Evolutionary conservation across 2,329 filamentous ascomycete species (phyloP), one percentile per base, ranked within the genome.

Genomic region (Dactylellina parvicollis): DNA sequence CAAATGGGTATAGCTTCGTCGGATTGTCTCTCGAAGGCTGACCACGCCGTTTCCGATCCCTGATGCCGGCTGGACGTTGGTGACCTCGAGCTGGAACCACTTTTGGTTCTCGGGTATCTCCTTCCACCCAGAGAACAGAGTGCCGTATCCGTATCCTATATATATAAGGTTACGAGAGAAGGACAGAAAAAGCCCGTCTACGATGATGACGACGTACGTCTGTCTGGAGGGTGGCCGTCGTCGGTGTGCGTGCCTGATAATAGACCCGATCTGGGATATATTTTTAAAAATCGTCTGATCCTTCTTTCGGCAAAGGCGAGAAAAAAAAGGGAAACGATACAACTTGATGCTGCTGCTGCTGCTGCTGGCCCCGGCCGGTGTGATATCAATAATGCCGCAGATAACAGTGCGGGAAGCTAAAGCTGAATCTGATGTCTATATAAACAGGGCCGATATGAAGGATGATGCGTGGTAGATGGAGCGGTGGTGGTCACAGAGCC

Each of bases 371-470:
- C 66, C 32, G 66, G 57, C 57, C 50, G 66, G 60, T 52, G 36
- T 65, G 67, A 72, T 72, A 72, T 65, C 67, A 72, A 72, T 72
- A 72, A 72, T 72, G 52, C 67, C 67, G 67, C 67, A 72, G 59
- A 72, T 72, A 72, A 65, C 67, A 65, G 18, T 34, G 38, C 60
- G 67, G 42, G 57, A 54, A 38, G 38, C 42, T 34, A 56, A 56
- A 71, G 57, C 50, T 71, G 57, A 71, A 71, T 42, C 66, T 42
- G 66, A 62, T 57, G 66, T 64, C 57, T 56, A 49, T 44, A 57
- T 57, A 57, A 57, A 38, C 32, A n/a, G 24, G 26, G 32, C 46
- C 49, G 46, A 42, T 55, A 44, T 40, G 46, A 55, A 40, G 34
- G 2, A 50, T 18, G 32, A 36, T 30, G 26, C 16, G 22, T 44